A percentile compares a stretch with the other conserved stretches of the same genome.
These are phyloP conservation scores for Curvularia eragrostidis DNA, from an alignment of 2,329 filamentous ascomycete genomes.

Conservation along the genomic window DNA sequence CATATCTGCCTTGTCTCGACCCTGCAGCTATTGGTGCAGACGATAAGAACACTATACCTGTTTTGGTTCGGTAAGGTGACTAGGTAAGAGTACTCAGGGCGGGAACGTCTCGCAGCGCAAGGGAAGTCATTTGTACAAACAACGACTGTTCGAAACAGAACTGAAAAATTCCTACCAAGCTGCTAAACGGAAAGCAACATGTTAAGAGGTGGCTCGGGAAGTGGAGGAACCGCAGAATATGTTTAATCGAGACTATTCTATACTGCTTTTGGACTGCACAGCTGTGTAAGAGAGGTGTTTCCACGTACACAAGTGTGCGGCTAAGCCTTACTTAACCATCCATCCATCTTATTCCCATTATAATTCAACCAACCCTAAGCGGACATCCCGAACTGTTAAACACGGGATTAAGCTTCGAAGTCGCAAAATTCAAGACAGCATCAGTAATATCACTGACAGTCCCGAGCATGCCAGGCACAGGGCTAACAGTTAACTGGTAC, in stretches of 20 bases:
- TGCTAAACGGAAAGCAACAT: neutral
- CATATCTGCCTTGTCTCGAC: neutral
- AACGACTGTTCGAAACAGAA: neutral
- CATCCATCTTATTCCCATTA: neutral
- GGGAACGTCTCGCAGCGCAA: neutral
- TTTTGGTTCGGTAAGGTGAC: neutral
- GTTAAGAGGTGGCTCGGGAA: neutral
- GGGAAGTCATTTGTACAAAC: neutral
- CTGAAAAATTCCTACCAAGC: neutral
- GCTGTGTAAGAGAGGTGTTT: neutral
- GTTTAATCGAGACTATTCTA: neutral
- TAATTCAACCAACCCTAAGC: constrained; percentile 8
- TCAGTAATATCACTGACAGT: constrained; percentile 20
- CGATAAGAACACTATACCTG: neutral
- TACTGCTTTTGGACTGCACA: neutral
- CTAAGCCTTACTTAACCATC: neutral
- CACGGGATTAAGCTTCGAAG: constrained; percentile 30
- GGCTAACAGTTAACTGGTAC: constrained; percentile 52
- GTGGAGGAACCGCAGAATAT: no score
- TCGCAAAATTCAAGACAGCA: constrained; percentile 21
- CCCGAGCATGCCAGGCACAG: constrained; percentile 43
- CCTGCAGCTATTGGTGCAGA: neutral
- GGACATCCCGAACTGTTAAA: constrained; percentile 53
- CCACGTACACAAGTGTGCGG: neutral
- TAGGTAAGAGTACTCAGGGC: neutral